A percentile compares a stretch with the other conserved stretches of the same genome.
phyloP scores from a whole-genome alignment of 2,329 filamentous ascomycete genomes.

The Cercospora citrullina region DNA sequence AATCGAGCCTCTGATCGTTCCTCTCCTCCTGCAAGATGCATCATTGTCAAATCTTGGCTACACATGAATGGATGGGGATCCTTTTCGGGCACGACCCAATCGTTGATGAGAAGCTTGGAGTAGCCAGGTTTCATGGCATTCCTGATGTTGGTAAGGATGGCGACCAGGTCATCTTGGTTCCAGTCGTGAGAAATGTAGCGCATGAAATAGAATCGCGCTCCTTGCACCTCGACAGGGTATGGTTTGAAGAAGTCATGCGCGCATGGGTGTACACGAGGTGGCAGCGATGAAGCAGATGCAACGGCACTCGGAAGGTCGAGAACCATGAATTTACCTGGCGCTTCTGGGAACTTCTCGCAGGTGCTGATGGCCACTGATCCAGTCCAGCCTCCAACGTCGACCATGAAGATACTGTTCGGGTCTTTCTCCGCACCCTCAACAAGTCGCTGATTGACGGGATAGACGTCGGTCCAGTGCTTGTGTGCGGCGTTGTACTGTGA shows the following conservation, averaged over 20 bases:
- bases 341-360: conserved; percentile 1
- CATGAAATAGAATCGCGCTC: conserved; percentile 34
- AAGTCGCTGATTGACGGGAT: conserved; percentile 1
- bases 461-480: conserved; percentile 8
- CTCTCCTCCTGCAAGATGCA: conserved; percentile 8
- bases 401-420: conserved; percentile 14
- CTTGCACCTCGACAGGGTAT: conserved; percentile 31
- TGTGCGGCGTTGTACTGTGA: conserved; percentile 1
- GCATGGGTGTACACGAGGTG: conserved; percentile 21
- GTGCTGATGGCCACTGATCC: conserved; percentile 3
- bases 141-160: conserved; percentile 33
- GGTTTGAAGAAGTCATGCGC: conserved; percentile 40
- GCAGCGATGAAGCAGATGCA: neutral
- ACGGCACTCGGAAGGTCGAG: neutral
- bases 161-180: conserved; percentile 31
- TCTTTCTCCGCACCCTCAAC: conserved; percentile 2
- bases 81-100: conserved; percentile 35
- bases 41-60: conserved; percentile 13
- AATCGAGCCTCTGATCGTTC: conserved; percentile 7
- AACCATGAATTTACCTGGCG: conserved; percentile 12
- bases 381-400: conserved; percentile 12
- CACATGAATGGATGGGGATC: conserved; percentile 11
- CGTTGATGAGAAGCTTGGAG: conserved; percentile 38
- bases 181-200: conserved; percentile 38
- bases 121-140: conserved; percentile 36